These are phyloP conservation scores for Penicillium freii DNA, from an alignment of 2,329 filamentous ascomycete genomes.

Conservation along the genomic window DNA sequence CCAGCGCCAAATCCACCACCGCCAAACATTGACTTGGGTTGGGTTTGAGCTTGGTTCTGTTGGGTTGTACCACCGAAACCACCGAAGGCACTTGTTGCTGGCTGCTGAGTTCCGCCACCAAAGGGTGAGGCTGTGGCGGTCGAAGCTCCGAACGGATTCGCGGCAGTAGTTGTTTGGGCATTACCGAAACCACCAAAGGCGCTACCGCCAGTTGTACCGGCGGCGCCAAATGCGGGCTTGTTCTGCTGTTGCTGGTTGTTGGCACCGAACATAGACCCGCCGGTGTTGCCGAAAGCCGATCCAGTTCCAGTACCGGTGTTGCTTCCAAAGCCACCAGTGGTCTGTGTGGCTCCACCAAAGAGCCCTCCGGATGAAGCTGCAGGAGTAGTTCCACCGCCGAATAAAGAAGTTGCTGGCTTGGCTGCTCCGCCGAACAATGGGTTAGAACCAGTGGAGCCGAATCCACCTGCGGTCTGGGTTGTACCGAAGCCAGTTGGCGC, in stretches of 20 bases:
- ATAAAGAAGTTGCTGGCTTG: slow-evolving; percentile 36
- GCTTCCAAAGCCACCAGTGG: slow-evolving; percentile 18
- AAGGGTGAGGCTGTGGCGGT: slow-evolving; percentile 44
- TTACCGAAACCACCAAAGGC: slow-evolving; percentile 39
- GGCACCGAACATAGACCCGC: slow-evolving; percentile 46
- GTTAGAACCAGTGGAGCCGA: slow-evolving; percentile 36
- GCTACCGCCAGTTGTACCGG: slow-evolving; percentile 29
- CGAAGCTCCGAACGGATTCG: slow-evolving; percentile 43
- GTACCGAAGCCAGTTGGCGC: slow-evolving; percentile 46
- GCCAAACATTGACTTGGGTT: slow-evolving; percentile 38
- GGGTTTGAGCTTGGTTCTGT: slow-evolving; percentile 38
- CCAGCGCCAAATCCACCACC: slow-evolving; percentile 43
- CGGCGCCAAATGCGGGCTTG: slow-evolving; percentile 37
- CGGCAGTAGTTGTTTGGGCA: slow-evolving; percentile 36
- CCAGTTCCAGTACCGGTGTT: slow-evolving; percentile 27
- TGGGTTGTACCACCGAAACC: slow-evolving; percentile 41
- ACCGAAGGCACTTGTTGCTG: slow-evolving; percentile 44
- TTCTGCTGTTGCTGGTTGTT: slow-evolving; percentile 36
- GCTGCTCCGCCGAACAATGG: slow-evolving; percentile 39
- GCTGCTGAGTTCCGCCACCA: slow-evolving; percentile 36
- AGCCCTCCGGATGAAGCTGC: slow-evolving; percentile 27
- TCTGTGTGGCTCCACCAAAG: slow-evolving; percentile 6
- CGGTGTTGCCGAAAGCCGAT: slow-evolving; percentile 30
- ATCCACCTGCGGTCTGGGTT: slow-evolving; percentile 41
- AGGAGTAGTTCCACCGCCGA: slow-evolving; percentile 37